Base-by-base conservation (phyloP, 495 filamentous ascomycete species). In the Glonium stellatum region DNA sequence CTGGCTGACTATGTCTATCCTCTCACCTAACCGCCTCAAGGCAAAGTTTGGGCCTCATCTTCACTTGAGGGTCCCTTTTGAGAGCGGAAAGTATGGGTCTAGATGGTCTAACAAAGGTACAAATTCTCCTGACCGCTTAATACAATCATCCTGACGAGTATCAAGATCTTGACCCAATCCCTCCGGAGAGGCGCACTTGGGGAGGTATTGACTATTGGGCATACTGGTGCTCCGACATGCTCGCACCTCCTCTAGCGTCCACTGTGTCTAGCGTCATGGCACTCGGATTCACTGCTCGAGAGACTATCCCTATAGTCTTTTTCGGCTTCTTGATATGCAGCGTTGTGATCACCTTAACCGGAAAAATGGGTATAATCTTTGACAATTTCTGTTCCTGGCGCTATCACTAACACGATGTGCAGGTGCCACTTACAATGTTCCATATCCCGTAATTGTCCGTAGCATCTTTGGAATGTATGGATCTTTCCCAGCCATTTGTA, bases 401-500 rank as follows among this genome's bases (percentile, higher is more conserved):
- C 25, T n/a, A 9, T 15, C 53, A 41, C 53, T 55, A 35, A 34
- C 15, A 42, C 12, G 1, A 22, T 55, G 69, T 13, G 49, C 73
- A 10, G 90, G 90, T 55, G 87, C 90, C n/a, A 86, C 83, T 31
- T 96, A 96, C 74, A 87, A 92, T 72, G 88, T 93, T 50, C 87
- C 87, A 2, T 95, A 93, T 71, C 90, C 90, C 3, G 89, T 95
- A 25, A 83, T 87, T 15, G 78, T 76, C 48, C 77, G 90, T 59
- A 80, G 86, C 2, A 85, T 84, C 0, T 96, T 95, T 65, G 90
- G 90, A 41, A 88, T 93, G 59, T 95, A 88, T 85, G 90, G 90
- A 1, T 84, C 81, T 37, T 78, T 77, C 54, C 72, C 75, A 31
- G 77, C 72, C 8, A 77, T 80, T 34, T 72, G 75, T 58, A 72